Conservation (phyloP, 1,284 basidiomycete genomes). For the Fomes fomentarius region DNA sequence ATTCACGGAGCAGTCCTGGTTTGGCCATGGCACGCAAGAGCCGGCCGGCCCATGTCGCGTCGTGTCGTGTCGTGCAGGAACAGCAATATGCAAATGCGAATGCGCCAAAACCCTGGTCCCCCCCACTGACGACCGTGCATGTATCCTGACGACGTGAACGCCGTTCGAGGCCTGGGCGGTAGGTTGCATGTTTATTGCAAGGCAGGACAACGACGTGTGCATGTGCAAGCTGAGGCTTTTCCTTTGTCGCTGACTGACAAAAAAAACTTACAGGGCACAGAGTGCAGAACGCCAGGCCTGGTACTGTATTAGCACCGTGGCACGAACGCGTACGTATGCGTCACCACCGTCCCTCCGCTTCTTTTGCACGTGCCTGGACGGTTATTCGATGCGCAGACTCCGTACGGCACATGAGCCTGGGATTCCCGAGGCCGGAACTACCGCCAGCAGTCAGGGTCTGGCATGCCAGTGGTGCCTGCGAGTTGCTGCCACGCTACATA, state of each 20-base stretch:
- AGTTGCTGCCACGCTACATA: too few relatives aligned
- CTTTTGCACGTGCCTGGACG: not conserved
- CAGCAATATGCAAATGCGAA: too few relatives aligned
- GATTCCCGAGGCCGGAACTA: not conserved
- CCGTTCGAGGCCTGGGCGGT: too few relatives aligned
- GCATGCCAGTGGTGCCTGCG: too few relatives aligned
- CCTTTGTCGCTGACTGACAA: constrained; percentile 11
- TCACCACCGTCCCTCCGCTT: not conserved
- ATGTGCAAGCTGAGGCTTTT: not conserved
- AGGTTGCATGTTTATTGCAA: constrained; percentile 1
- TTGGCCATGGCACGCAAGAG: not conserved
- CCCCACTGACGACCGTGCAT: too few relatives aligned
- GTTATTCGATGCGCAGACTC: not conserved
- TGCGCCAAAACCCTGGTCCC: too few relatives aligned
- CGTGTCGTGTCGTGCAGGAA: too few relatives aligned
- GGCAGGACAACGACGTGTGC: constrained; percentile 1
- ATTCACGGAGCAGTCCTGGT: too few relatives aligned
- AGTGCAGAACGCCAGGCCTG: constrained; percentile 1
- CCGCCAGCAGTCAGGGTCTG: too few relatives aligned
- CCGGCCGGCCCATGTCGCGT: too few relatives aligned
- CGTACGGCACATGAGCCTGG: not conserved
- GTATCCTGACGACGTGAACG: too few relatives aligned
- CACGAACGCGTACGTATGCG: not conserved
- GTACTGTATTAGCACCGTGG: too few relatives aligned
- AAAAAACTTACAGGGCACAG: constrained; percentile 24